Percentiles rank a stretch among this genome's conserved stretches.
Evolutionary conservation across 805 yeast species (phyloP).

Genomic region (Naumovozyma castellii): DNA sequence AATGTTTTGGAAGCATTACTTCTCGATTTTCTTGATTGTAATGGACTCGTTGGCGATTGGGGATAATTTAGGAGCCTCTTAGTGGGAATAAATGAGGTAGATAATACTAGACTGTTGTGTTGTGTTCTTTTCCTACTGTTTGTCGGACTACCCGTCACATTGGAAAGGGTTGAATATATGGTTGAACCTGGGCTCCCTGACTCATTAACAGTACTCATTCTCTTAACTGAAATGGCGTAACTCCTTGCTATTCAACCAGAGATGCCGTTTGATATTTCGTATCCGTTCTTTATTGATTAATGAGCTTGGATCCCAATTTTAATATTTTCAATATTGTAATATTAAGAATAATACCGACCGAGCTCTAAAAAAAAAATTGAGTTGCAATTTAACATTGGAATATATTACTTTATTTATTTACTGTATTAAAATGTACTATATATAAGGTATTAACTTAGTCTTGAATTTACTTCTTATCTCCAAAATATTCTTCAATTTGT

Average conservation of each 20-base stretch:
- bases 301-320: too few species aligned
- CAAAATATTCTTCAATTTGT: not conserved
- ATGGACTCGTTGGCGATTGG: conserved; percentile 25
- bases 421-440: too few species aligned
- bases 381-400: too few species aligned
- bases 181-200: not conserved
- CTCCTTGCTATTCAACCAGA: too few species aligned
- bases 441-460: too few species aligned
- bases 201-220: conserved; percentile 1
- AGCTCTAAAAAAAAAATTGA: too few species aligned
- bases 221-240: not conserved
- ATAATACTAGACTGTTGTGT: conserved; percentile 23
- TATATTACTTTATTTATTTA: too few species aligned
- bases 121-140: conserved; percentile 8
- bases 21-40: conserved; percentile 17
- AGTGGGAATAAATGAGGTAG: conserved; percentile 29
- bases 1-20: conserved; percentile 18
- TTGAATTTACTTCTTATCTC: not conserved
- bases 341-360: too few species aligned
- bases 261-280: too few species aligned
- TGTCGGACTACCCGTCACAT: conserved; percentile 1
- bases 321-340: too few species aligned
- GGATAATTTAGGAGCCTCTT: conserved; percentile 17
- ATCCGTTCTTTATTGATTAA: too few species aligned
- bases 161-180: not conserved